Evolutionary conservation across 73 alveolate genomes (phyloP).

Genomic region (Urostyla sp.): DNA sequence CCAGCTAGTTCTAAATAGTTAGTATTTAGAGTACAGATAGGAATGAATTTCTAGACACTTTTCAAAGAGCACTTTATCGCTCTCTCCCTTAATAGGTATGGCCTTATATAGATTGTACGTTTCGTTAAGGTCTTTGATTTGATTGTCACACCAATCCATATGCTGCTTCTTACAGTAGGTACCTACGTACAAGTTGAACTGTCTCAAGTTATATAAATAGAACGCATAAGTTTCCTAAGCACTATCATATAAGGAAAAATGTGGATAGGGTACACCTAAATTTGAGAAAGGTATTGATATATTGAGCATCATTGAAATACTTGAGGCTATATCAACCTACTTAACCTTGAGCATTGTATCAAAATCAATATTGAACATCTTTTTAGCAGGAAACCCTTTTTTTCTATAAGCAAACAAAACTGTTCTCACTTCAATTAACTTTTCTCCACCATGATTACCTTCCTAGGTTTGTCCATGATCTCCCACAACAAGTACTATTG

Average conservation of each 20-base stretch:
- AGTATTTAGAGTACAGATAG: background rate
- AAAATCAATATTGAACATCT: no score
- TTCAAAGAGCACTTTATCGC: background rate
- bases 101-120: no score
- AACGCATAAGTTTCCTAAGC: background rate
- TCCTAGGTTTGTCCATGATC: constrained; percentile 77
- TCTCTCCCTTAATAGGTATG: background rate
- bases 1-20: background rate
- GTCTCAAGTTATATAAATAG: no score
- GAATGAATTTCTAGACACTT: background rate
- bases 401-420: constrained; percentile 61
- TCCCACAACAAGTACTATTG: constrained; percentile 59
- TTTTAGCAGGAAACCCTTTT: background rate
- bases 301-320: background rate
- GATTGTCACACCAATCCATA: background rate
- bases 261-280: background rate
- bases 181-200: background rate
- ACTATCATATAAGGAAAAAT: background rate
- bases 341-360: background rate
- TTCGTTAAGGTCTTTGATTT: background rate
- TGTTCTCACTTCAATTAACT: constrained; percentile 34
- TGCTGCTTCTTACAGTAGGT: background rate
- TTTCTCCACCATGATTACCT: constrained; percentile 76
- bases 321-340: background rate
- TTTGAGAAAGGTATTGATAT: background rate